Conservation (phyloP, 176 grass and related monocot species). For the Musa beccarii region DNA sequence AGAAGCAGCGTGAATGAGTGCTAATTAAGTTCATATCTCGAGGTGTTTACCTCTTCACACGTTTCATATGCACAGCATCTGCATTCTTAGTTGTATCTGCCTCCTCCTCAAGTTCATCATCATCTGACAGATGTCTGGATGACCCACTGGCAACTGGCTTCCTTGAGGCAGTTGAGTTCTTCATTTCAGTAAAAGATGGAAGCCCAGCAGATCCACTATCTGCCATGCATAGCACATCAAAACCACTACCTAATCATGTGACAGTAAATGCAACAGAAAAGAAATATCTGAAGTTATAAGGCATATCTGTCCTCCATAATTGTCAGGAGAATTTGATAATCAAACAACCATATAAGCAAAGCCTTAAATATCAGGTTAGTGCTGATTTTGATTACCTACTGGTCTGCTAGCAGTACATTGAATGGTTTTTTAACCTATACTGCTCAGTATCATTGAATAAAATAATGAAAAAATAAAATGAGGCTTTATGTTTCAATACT, state of each 20-base stretch:
- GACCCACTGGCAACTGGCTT: conserved; percentile 44
- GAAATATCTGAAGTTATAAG: neutral
- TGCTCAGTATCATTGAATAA: too few species aligned
- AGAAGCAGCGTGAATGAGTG: neutral
- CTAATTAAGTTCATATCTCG: neutral
- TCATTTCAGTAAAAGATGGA: conserved; percentile 27
- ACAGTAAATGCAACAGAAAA: neutral
- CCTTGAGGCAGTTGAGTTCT: conserved; percentile 19
- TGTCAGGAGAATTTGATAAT: neutral
- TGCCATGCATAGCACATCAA: conserved; percentile 13
- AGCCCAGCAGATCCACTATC: conserved; percentile 15
- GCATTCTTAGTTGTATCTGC: conserved; percentile 34
- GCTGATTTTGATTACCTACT: too few species aligned
- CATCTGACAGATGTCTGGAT: conserved; percentile 46
- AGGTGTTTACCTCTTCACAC: conserved; percentile 47
- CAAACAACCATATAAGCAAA: neutral
- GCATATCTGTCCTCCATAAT: neutral
- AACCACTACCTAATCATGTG: neutral
- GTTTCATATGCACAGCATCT: conserved; percentile 32
- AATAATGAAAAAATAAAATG: too few species aligned
- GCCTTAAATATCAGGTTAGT: too few species aligned
- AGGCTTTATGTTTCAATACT: too few species aligned
- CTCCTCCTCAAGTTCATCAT: conserved; percentile 57
- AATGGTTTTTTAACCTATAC: too few species aligned
- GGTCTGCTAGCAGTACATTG: too few species aligned